Conservation (phyloP, 129 eudicot genomes). For the Cynara cardunculus region DNA sequence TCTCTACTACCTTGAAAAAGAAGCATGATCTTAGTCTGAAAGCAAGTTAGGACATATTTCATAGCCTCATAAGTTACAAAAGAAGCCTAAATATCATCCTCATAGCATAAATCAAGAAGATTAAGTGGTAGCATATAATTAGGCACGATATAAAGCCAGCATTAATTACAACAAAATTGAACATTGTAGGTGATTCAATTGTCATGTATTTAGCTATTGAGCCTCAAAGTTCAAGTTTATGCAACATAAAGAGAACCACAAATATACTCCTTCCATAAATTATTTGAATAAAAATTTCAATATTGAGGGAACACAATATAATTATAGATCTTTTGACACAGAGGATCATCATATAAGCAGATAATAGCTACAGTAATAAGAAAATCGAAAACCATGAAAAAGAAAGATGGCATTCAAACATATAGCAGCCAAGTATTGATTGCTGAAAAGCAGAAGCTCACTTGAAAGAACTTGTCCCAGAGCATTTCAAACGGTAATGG, state of each 20-base stretch:
- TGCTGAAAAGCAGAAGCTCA: slow-evolving; percentile 23
- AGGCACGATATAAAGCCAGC: neutral
- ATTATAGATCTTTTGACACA: neutral
- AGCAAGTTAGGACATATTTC: slow-evolving; percentile 15
- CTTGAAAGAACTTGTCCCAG: slow-evolving; percentile 66
- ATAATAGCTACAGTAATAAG: neutral
- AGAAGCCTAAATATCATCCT: slow-evolving; percentile 11
- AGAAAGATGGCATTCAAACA: neutral
- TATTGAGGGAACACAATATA: neutral
- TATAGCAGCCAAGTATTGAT: neutral
- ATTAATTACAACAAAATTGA: neutral
- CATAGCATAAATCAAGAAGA: neutral
- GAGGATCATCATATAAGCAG: neutral
- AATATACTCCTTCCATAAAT: neutral
- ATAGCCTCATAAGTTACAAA: neutral
- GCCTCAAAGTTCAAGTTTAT: neutral
- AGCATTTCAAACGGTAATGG: slow-evolving; percentile 58
- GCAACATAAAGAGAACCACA: neutral
- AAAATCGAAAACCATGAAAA: neutral
- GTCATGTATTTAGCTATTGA: neutral
- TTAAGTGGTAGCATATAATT: neutral
- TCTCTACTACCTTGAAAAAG: neutral
- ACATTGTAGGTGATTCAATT: neutral
- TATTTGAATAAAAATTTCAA: neutral
- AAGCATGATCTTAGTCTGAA: neutral